Conservation (phyloP, 768 basidiomycete species). For the Pulveroboletus sp. region DNA sequence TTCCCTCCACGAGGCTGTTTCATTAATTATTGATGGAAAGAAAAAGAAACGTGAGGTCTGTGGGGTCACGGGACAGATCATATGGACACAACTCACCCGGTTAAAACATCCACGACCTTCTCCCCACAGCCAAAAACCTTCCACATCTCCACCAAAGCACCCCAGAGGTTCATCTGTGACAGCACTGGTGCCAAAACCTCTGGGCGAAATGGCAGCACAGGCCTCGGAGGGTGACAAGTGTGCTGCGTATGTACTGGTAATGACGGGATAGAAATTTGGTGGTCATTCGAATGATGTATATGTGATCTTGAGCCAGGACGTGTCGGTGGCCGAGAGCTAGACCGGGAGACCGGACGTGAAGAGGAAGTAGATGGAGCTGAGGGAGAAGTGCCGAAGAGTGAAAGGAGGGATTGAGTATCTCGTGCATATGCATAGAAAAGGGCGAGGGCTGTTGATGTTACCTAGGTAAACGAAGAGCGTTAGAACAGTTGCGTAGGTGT, state of each 20-base stretch:
- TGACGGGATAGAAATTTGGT: slow-evolving; percentile 4
- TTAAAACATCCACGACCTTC: slow-evolving; percentile 22
- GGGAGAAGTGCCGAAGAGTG: slow-evolving; percentile 13
- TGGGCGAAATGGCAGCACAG: slow-evolving; percentile 16
- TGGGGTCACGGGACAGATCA: background rate
- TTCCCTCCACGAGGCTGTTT: slow-evolving; percentile 26
- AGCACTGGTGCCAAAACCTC: slow-evolving; percentile 18
- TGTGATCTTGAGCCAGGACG: slow-evolving; percentile 17
- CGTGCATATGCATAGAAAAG: slow-evolving; percentile 24
- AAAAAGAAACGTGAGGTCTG: background rate
- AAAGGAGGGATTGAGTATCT: slow-evolving; percentile 21
- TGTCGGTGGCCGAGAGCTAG: slow-evolving; percentile 22
- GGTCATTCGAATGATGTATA: slow-evolving; percentile 2
- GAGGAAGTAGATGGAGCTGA: slow-evolving; percentile 1
- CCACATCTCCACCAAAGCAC: slow-evolving; percentile 27
- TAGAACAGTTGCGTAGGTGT: slow-evolving; percentile 12
- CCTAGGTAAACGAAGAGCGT: slow-evolving; percentile 10
- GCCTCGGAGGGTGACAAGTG: background rate
- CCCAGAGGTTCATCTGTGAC: slow-evolving; percentile 18
- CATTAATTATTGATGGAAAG: background rate
- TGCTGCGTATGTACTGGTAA: slow-evolving; percentile 9
- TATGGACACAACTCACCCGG: slow-evolving; percentile 18
- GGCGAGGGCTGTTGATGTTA: slow-evolving; percentile 28
- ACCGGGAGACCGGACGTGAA: slow-evolving; percentile 19
- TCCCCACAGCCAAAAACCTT: slow-evolving; percentile 15